Evolutionary conservation across 148 eudicot genomes (phyloP).

Genomic region (Fagopyrum homotropicum): DNA sequence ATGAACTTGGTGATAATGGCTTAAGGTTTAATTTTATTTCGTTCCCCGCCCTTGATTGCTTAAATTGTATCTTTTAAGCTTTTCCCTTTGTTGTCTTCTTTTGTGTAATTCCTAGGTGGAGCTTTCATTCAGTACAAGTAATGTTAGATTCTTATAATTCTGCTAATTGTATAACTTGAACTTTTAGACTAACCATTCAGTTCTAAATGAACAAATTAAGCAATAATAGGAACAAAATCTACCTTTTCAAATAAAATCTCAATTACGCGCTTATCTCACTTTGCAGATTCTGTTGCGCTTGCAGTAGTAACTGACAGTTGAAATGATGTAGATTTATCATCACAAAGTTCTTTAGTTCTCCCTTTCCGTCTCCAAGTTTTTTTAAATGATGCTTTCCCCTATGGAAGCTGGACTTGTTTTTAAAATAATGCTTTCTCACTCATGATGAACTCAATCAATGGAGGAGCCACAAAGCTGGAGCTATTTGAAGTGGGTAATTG

Average conservation of each 20-base stretch:
- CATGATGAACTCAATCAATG: too few species aligned
- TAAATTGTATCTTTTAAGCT: background rate
- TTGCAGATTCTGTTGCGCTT: too few species aligned
- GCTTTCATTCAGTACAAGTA: background rate
- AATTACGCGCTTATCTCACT: too few species aligned
- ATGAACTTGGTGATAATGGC: constrained; percentile 96
- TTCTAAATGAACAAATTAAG: background rate
- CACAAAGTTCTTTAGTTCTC: constrained; percentile 4
- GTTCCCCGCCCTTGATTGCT: background rate
- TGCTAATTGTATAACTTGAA: background rate
- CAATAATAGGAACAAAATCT: too few species aligned
- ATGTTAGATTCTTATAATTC: background rate
- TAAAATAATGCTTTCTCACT: too few species aligned
- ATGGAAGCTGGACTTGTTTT: background rate
- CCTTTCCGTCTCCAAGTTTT: background rate
- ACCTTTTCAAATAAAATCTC: too few species aligned
- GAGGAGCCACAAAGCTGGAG: too few species aligned
- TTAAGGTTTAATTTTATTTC: constrained; percentile 53
- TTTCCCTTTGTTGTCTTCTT: background rate
- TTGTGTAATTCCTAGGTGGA: background rate
- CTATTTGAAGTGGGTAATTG: too few species aligned
- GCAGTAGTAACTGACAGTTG: too few species aligned
- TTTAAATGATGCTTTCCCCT: background rate
- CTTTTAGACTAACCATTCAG: background rate
- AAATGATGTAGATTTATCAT: constrained; percentile 3